Evolutionary conservation across 1,284 basidiomycete species (phyloP).

Genomic region (Sparassis latifolia): DNA sequence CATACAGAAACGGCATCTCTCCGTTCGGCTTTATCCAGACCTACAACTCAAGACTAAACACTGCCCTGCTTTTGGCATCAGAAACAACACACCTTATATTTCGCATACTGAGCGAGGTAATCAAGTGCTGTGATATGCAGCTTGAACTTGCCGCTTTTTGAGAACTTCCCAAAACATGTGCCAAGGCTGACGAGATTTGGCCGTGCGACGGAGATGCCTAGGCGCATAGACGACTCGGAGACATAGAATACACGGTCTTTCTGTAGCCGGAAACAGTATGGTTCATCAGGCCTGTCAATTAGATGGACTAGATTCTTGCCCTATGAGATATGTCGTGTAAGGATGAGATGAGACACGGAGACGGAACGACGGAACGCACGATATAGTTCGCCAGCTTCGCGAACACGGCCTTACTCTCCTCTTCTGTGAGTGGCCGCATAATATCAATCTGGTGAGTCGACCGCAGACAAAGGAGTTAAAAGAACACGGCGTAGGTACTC

Average conservation of each 20-base stretch:
- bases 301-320: slow-evolving; percentile 89
- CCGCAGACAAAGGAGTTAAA: too few species aligned
- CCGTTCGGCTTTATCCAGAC: slow-evolving; percentile 99
- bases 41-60: slow-evolving; percentile 33
- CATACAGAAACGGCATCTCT: slow-evolving; percentile 98
- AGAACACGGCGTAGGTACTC: too few species aligned
- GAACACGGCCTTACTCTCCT: slow-evolving; percentile 84
- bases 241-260: slow-evolving; percentile 92
- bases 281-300: slow-evolving; percentile 79
- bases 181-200: slow-evolving; percentile 92
- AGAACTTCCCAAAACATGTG: slow-evolving; percentile 97
- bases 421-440: slow-evolving; percentile 85
- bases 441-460: background rate
- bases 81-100: slow-evolving; percentile 76
- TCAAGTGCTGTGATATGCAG: slow-evolving; percentile 93
- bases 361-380: slow-evolving; percentile 34
- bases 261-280: slow-evolving; percentile 88
- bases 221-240: slow-evolving; percentile 88
- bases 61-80: background rate
- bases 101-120: slow-evolving; percentile 93
- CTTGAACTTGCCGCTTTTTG: slow-evolving; percentile 97
- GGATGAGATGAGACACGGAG: background rate
- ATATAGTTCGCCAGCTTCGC: slow-evolving; percentile 91
- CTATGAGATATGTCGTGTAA: slow-evolving; percentile 27
- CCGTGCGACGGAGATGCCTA: slow-evolving; percentile 88